Percentiles rank a stretch among this genome's conserved stretches.
These are phyloP conservation scores for Yamadazyma paraphyllophila DNA, from an alignment of 805 yeast genomes.

Conservation along the genomic window DNA sequence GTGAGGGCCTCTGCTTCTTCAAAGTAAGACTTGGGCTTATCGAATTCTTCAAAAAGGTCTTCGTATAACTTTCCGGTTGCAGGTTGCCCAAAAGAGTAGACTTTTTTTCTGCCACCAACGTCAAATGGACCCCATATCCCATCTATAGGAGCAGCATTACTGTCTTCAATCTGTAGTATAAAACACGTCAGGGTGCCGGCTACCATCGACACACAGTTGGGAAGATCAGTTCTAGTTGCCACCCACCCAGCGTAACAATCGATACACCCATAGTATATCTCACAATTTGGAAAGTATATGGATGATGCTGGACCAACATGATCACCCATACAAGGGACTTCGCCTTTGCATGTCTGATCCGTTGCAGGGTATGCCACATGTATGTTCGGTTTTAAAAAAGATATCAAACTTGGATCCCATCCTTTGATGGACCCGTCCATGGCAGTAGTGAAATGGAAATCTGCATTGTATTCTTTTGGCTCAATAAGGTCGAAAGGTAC, in stretches of 20 bases:
- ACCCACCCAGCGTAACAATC: constrained; percentile 62
- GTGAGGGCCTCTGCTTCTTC: constrained; percentile 22
- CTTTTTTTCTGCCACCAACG: background rate
- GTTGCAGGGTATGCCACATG: constrained; percentile 25
- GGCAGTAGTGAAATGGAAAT: constrained; percentile 23
- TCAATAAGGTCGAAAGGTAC: constrained; percentile 3
- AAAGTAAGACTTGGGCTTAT: constrained; percentile 10
- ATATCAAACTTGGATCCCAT: constrained; percentile 37
- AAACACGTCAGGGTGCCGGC: constrained; percentile 67
- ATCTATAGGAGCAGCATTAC: constrained; percentile 24
- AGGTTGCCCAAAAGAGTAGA: constrained; percentile 58
- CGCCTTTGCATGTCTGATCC: background rate
- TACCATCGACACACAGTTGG: constrained; percentile 42
- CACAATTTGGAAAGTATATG: constrained; percentile 6
- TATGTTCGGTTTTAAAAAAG: constrained; percentile 10
- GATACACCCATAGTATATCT: constrained; percentile 49
- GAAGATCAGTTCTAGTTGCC: constrained; percentile 26
- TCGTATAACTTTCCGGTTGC: constrained; percentile 56
- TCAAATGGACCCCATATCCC: constrained; percentile 66
- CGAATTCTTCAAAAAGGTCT: constrained; percentile 38
- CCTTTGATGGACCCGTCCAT: constrained; percentile 61
- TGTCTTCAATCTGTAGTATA: constrained; percentile 21
- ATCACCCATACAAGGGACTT: constrained; percentile 17
- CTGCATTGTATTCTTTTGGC: constrained; percentile 1
- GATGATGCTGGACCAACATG: constrained; percentile 17